A percentile compares a stretch with the other conserved stretches of the same genome.
Conservation (phyloP, 306 rosid species). For the Psophocarpus tetragonolobus region DNA sequence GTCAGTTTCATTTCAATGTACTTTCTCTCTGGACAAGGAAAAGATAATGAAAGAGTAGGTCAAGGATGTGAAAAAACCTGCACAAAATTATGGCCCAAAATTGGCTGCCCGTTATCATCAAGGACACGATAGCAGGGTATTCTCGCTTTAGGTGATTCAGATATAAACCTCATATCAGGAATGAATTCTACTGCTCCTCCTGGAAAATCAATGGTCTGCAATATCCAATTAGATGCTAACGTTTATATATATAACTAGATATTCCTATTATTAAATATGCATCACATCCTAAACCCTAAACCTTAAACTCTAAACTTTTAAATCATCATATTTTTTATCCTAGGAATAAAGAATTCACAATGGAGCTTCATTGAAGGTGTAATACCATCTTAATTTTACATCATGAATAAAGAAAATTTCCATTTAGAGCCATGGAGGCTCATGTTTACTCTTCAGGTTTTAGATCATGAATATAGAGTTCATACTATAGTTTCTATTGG, state of each 20-base stretch:
- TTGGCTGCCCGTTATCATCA: constrained; percentile 62
- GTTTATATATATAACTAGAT: not conserved
- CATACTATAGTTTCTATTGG: not conserved
- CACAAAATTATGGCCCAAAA: constrained; percentile 37
- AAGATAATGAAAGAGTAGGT: not conserved
- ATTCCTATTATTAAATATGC: too few relatives aligned
- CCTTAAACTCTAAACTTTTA: too few relatives aligned
- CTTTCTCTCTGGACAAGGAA: not conserved
- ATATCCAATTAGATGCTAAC: constrained; percentile 19
- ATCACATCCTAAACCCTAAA: too few relatives aligned
- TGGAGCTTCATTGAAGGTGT: not conserved
- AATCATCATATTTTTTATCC: too few relatives aligned
- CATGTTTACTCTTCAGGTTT: not conserved
- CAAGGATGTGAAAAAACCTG: constrained; percentile 51
- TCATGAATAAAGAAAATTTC: not conserved
- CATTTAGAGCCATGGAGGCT: not conserved
- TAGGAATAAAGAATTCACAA: not conserved
- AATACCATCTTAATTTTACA: not conserved
- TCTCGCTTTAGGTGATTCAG: constrained; percentile 55
- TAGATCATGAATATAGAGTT: not conserved
- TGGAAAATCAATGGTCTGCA: constrained; percentile 68
- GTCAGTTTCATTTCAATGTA: not conserved
- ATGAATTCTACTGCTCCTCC: constrained; percentile 71
- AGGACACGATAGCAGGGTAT: constrained; percentile 73
- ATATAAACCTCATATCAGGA: constrained; percentile 57